A percentile compares a stretch with the other conserved stretches of the same genome.
Evolutionary conservation across 2,329 filamentous ascomycete genomes (phyloP).

Genomic region (Paecilomyces dactylethromorphus): DNA sequence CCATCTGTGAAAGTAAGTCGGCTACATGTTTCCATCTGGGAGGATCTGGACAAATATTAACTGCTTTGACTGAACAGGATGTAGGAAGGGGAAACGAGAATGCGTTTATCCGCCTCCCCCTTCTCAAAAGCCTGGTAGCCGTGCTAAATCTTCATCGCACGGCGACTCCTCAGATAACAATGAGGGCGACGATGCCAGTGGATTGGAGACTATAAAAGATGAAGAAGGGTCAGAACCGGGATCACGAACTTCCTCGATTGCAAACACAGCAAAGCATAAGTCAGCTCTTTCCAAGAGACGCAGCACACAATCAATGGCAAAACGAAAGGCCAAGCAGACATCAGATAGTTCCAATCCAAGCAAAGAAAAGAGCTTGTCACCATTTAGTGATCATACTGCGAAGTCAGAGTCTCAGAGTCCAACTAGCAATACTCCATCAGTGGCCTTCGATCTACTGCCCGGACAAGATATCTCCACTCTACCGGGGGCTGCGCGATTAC

Average conservation of each 20-base stretch:
- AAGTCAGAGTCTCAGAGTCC: slow-evolving; percentile 29
- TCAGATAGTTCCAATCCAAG: slow-evolving; percentile 31
- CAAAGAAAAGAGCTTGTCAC: slow-evolving; percentile 44
- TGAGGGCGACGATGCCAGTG: slow-evolving; percentile 34
- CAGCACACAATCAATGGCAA: slow-evolving; percentile 23
- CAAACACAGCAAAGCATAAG: slow-evolving; percentile 13
- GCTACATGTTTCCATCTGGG: not conserved
- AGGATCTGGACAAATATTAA: not conserved
- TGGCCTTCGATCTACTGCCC: slow-evolving; percentile 4
- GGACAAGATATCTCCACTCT: slow-evolving; percentile 16
- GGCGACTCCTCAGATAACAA: slow-evolving; percentile 48
- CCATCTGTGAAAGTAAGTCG: slow-evolving; percentile 67
- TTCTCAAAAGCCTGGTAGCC: slow-evolving; percentile 37
- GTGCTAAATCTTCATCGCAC: slow-evolving; percentile 40
- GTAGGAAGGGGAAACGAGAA: slow-evolving; percentile 83
- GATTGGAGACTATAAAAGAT: slow-evolving; percentile 37
- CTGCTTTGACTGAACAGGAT: slow-evolving; percentile 49
- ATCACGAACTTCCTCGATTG: slow-evolving; percentile 14
- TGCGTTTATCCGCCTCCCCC: slow-evolving; percentile 75
- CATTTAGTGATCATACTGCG: slow-evolving; percentile 44
- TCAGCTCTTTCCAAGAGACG: slow-evolving; percentile 18
- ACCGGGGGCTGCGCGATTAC: slow-evolving; percentile 24
- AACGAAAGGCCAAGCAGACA: slow-evolving; percentile 19
- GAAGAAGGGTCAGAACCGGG: slow-evolving; percentile 24
- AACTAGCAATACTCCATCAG: slow-evolving; percentile 8